Evolutionary conservation across 768 basidiomycete species (phyloP).

Genomic region (Serendipita indica): DNA sequence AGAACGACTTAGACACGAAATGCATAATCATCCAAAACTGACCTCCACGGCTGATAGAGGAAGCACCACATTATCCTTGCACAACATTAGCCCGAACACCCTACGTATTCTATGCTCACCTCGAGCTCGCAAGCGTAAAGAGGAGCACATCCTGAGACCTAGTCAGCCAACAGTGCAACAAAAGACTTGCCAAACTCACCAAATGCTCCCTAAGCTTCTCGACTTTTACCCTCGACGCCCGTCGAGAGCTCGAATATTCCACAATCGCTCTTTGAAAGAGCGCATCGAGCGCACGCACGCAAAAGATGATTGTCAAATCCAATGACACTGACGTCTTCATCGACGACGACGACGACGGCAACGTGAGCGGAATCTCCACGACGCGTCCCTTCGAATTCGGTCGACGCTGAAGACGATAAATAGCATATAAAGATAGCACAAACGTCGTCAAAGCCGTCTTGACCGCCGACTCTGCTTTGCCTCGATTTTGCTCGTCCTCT

Average conservation of each 20-base stretch:
- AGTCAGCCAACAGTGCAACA: no score
- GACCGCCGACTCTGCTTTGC: conserved; percentile 18
- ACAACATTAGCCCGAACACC: background rate
- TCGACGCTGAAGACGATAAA: conserved; percentile 40
- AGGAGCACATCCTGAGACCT: background rate
- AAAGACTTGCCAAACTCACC: background rate
- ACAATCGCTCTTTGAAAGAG: conserved; percentile 38
- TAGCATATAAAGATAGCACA: conserved; percentile 40
- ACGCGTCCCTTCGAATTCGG: conserved; percentile 26
- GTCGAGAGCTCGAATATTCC: conserved; percentile 12
- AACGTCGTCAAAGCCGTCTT: conserved; percentile 27
- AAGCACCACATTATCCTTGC: conserved; percentile 81
- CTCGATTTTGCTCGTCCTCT: background rate
- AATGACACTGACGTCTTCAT: conserved; percentile 37
- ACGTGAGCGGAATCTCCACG: conserved; percentile 17
- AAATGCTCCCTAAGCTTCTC: conserved; percentile 11
- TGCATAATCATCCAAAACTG: conserved; percentile 35
- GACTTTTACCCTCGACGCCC: conserved; percentile 10
- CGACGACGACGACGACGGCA: conserved; percentile 13
- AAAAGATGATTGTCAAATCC: conserved; percentile 50
- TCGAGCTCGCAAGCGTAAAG: conserved; percentile 10
- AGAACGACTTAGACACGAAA: conserved; percentile 2
- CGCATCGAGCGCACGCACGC: conserved; percentile 57
- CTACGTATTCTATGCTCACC: background rate
- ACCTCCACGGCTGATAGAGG: conserved; percentile 64